Evolutionary conservation across 2,329 filamentous ascomycete genomes (phyloP), one percentile per base, ranked within the genome.

Genomic region (Aureobasidium subglaciale): DNA sequence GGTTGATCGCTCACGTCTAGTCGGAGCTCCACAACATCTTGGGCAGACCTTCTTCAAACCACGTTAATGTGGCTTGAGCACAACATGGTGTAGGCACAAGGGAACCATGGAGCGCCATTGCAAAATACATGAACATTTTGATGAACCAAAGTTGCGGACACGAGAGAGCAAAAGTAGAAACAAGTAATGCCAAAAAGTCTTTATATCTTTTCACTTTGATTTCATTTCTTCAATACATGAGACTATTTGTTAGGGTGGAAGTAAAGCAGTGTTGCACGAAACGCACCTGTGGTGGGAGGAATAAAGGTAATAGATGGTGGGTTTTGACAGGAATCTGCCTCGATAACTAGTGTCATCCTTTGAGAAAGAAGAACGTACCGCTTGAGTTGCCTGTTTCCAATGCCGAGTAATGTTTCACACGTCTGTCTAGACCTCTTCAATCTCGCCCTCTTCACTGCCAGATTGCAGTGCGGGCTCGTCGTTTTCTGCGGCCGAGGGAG

Each of bases 401-500:
- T 32, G n/a, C n/a, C n/a, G n/a, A n/a, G n/a, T n/a, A n/a, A n/a
- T n/a, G n/a, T n/a, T n/a, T n/a, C n/a, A n/a, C n/a, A 35, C 9
- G 38, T 6, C 13, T 18, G 3, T 35, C 60, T 74, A 76, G 58
- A 75, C 71, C 76, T 97, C 91, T 72, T 96, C 93, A 64, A 99
- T 97, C 75, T 99, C 93, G 52, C 93, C 93, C 72, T 99, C 93
- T 73, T 99, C 93, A 67, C 91, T 96, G 53, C 93, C 93, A 58
- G 88, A 92, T 65, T 88, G 85, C 56, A 90, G 77, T 56, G 78
- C 75, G 50, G 83, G 76, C 61, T 87, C 84, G 58, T 81, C 74
- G 35, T 62, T 58, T 46, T 45, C 53, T 40, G 55, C 55, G 15
- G 55, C 22, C 24, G 55, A 49, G n/a, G n/a, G 57, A 24, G 69